Evolutionary conservation across 345 rosid species (phyloP).

Genomic region (Jatropha curcas): DNA sequence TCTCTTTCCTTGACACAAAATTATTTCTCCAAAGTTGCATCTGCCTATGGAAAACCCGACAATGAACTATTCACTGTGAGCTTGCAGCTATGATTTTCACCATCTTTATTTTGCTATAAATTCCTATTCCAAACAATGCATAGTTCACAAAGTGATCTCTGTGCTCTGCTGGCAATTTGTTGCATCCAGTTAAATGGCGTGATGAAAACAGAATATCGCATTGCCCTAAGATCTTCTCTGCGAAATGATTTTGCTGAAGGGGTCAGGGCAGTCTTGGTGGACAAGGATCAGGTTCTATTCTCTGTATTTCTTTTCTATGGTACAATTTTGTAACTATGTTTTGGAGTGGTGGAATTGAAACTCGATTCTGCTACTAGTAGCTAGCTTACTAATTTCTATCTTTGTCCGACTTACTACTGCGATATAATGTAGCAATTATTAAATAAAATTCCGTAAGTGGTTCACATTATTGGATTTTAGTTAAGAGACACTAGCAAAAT

Average conservation of each 20-base stretch:
- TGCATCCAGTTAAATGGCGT: conserved; percentile 64
- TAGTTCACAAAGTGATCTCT: conserved; percentile 5
- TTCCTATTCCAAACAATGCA: background rate
- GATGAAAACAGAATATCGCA: conserved; percentile 87
- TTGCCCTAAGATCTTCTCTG: conserved; percentile 71
- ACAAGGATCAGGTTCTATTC: conserved; percentile 88
- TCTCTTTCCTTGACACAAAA: conserved; percentile 76
- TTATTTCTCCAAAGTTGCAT: conserved; percentile 74
- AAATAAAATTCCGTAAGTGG: background rate
- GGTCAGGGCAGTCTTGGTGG: conserved; percentile 89
- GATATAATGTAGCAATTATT: background rate
- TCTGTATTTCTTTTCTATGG: background rate
- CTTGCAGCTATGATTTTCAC: conserved; percentile 9
- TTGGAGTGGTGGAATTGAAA: background rate
- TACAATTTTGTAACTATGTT: background rate
- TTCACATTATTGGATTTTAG: background rate
- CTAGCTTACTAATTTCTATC: background rate
- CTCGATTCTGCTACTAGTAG: background rate
- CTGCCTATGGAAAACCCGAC: conserved; percentile 55
- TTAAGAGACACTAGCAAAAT: background rate
- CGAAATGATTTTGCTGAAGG: conserved; percentile 82
- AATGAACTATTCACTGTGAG: conserved; percentile 64
- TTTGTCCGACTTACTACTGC: background rate
- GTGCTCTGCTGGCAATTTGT: conserved; percentile 6
- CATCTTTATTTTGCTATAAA: background rate